A percentile compares a stretch with the other conserved stretches of the same genome.
These are phyloP conservation scores for Porphyrellus cyaneotinctus DNA, from an alignment of 768 basidiomycete genomes.

Conservation along the genomic window DNA sequence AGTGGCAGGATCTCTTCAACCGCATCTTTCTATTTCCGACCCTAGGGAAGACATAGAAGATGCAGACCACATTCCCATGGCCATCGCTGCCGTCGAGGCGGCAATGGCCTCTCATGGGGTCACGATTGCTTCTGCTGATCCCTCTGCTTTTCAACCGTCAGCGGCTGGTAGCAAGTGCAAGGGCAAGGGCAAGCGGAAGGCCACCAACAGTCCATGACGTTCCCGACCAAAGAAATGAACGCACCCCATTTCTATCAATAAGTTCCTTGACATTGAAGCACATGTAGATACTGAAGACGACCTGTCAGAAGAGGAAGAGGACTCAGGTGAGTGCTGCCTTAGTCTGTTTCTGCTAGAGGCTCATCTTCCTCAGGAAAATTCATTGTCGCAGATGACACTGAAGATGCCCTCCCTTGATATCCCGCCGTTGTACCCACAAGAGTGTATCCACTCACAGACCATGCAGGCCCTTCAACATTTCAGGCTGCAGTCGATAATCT, in stretches of 20 bases:
- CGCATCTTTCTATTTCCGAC: neutral
- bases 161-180: neutral
- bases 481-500: neutral
- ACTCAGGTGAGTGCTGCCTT: neutral
- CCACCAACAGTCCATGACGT: neutral
- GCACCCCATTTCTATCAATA: neutral
- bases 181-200: neutral
- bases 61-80: neutral
- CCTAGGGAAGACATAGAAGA: neutral
- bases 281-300: neutral
- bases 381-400: neutral
- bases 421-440: too few relatives aligned
- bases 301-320: neutral
- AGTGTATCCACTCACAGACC: neutral
- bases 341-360: neutral
- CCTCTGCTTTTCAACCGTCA: neutral
- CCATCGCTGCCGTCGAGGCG: neutral
- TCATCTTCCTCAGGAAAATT: too few relatives aligned
- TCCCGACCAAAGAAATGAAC: neutral
- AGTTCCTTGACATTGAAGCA: neutral
- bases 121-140: neutral
- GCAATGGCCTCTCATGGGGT: neutral
- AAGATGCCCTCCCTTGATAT: neutral
- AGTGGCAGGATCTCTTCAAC: neutral
- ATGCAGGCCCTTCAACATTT: neutral